Evolutionary conservation across 2,329 filamentous ascomycete species (phyloP), one percentile per base, ranked within the genome.

Genomic region (Endothia cerciana): DNA sequence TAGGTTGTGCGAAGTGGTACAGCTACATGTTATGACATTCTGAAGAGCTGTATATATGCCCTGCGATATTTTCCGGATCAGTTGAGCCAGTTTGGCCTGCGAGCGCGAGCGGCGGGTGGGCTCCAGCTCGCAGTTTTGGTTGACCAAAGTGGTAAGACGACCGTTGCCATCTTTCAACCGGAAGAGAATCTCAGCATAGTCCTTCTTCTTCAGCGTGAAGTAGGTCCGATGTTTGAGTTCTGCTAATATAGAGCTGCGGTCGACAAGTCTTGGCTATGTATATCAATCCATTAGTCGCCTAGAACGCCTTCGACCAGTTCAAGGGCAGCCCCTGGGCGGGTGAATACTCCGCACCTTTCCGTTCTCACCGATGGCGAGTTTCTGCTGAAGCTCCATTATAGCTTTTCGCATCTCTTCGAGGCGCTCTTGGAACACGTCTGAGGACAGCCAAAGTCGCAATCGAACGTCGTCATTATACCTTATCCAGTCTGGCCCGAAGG

Each of bases 151-250:
- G n/a, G 55, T 57, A 1, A 69, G 62, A 19, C 53, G 49, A 4
- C 64, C 63, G 38, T 67, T 69, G 10, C 47, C 59, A 2, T 25
- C 43, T 47, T 65, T 65, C 10, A 69, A 57, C 19, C 45, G 63
- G 17, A 53, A 10, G 33, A 69, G 19, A 15, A 67, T 49, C 1
- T 47, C 28, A 1, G 49, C 56, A 33, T 67, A 69, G 40, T 69
- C 67, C 10, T 67, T 65, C 28, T 61, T 69, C n/a, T 61, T 69
- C 1, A 69, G 59, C 11, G 58, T 60, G 47, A 65, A 67, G 19
- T 55, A 41, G 2, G 62, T 49, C n/a, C 30, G 43, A 13, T 55
- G 58, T 41, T 61, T 69, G 33, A 65, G 22, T 47, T 63, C 64
- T 25, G 47, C 25, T 25, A 62, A 25, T 57, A 66, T 64, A 17